These are phyloP conservation scores for Botrytis porri DNA, from an alignment of 2,329 filamentous ascomycete genomes.

Conservation along the genomic window DNA sequence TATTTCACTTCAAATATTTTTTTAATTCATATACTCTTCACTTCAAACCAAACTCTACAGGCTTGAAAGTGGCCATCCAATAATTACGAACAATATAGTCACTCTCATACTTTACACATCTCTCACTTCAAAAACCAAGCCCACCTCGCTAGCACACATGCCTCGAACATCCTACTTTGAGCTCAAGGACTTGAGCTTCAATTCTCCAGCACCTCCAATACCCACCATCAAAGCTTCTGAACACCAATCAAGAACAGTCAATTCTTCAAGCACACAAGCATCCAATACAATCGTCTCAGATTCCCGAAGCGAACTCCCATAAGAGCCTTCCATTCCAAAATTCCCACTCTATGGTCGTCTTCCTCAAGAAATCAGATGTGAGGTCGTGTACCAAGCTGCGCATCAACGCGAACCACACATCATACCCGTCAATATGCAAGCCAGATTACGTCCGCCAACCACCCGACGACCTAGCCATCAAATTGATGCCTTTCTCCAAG, in stretches of 20 bases:
- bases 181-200: background rate
- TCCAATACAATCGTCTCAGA: background rate
- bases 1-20: background rate
- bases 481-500: background rate
- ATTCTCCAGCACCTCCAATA: background rate
- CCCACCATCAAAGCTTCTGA: background rate
- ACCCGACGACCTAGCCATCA: background rate
- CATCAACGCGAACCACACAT: background rate
- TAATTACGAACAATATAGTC: background rate
- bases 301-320: background rate
- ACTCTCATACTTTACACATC: background rate
- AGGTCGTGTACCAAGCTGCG: background rate
- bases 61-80: background rate
- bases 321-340: background rate
- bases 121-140: background rate
- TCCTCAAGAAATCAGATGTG: background rate
- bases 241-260: background rate
- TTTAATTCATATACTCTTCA: background rate
- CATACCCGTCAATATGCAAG: background rate
- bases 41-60: background rate
- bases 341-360: background rate
- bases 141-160: background rate
- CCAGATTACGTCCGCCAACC: background rate
- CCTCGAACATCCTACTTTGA: background rate
- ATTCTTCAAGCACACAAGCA: background rate